Evolutionary conservation across 2,329 filamentous ascomycete species (phyloP).

Genomic region (Phyllosticta citriasiana): DNA sequence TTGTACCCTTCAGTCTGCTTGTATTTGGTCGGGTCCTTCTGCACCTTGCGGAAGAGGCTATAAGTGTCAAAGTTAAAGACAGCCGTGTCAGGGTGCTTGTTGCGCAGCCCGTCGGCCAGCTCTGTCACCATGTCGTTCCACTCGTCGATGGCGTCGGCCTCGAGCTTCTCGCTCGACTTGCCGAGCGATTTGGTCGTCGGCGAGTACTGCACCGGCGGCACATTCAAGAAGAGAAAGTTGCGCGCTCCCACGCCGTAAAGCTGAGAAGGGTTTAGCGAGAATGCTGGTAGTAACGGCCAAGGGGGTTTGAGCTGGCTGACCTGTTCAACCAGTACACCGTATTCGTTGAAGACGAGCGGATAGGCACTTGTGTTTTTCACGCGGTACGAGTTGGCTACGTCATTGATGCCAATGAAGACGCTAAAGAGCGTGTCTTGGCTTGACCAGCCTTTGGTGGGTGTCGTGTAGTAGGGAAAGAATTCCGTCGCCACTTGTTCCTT

Average conservation of each 20-base stretch:
- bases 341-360: conserved; percentile 28
- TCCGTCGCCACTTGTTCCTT: conserved; percentile 40
- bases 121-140: conserved; percentile 41
- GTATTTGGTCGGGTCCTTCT: conserved; percentile 43
- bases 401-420: conserved; percentile 46
- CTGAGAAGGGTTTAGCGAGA: conserved; percentile 4
- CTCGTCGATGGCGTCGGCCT: conserved; percentile 36
- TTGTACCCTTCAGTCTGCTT: conserved; percentile 42
- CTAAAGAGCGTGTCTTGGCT: conserved; percentile 12
- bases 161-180: conserved; percentile 19
- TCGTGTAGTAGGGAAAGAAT: conserved; percentile 35
- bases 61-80: conserved; percentile 46
- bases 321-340: conserved; percentile 26
- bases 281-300: not conserved
- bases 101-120: conserved; percentile 33
- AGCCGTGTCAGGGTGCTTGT: conserved; percentile 32
- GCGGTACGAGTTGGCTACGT: conserved; percentile 43
- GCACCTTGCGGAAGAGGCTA: conserved; percentile 40
- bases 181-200: conserved; percentile 38
- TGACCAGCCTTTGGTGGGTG: conserved; percentile 18
- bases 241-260: conserved; percentile 38
- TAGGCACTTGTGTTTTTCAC: conserved; percentile 24
- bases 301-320: not conserved
- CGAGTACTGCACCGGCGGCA: conserved; percentile 42
- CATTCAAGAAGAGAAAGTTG: conserved; percentile 41